A percentile compares a stretch with the other conserved stretches of the same genome.
These are phyloP conservation scores for Acanthamoeba lugdunensis DNA, from an alignment of 208 protist genomes.

Conservation along the genomic window DNA sequence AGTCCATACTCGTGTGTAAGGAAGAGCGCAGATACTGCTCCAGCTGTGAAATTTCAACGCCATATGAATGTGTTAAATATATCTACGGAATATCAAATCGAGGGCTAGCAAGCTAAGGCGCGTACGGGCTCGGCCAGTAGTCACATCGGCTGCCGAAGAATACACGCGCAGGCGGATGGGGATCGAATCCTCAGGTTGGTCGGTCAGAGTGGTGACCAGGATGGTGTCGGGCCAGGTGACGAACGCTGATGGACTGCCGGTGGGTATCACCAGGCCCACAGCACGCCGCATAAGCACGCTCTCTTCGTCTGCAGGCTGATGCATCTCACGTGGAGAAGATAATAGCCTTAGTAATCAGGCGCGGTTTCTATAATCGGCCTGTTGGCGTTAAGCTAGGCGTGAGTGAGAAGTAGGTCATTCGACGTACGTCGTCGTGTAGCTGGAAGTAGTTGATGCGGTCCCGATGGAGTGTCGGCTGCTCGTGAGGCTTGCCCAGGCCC, in stretches of 20 bases:
- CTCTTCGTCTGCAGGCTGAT: constrained; percentile 46
- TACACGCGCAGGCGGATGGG: constrained; percentile 35
- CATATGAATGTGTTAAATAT: too few relatives aligned
- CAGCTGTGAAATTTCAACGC: neutral
- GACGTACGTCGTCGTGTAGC: neutral
- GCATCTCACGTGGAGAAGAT: neutral
- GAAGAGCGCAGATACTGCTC: constrained; percentile 1
- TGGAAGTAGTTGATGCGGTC: constrained; percentile 22
- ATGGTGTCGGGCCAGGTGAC: constrained; percentile 55
- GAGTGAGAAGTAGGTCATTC: too few relatives aligned
- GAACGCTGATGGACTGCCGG: constrained; percentile 40
- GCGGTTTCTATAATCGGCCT: neutral
- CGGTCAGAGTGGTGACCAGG: neutral
- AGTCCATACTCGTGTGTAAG: constrained; percentile 1
- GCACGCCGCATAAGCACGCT: neutral
- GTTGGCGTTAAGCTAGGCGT: too few relatives aligned
- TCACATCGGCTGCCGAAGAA: neutral
- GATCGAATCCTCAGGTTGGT: neutral
- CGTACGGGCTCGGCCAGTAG: constrained; percentile 1
- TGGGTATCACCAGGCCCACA: constrained; percentile 5
- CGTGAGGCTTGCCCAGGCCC: neutral
- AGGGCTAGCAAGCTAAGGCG: neutral
- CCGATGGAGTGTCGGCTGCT: neutral
- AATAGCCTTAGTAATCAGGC: neutral
- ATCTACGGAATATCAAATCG: too few relatives aligned